Evolutionary conservation across 2,329 filamentous ascomycete genomes (phyloP).

Genomic region (Catunica adiposa): DNA sequence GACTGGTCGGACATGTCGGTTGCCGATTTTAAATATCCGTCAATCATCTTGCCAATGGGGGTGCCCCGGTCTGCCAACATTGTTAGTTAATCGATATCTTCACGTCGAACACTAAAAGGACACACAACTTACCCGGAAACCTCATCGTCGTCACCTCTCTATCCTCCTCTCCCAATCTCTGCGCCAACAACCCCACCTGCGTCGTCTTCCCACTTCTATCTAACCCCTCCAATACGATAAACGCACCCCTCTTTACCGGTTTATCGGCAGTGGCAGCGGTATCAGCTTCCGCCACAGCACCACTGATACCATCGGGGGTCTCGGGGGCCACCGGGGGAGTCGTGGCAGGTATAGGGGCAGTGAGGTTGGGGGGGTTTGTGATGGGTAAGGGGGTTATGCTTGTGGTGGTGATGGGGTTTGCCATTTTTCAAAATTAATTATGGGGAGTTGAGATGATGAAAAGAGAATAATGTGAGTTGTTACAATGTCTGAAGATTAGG

Average conservation of each 20-base stretch:
- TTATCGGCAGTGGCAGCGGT: background rate
- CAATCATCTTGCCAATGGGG: constrained; percentile 73
- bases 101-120: background rate
- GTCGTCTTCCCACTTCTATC: constrained; percentile 88
- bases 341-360: background rate
- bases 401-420: background rate
- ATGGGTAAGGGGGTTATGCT: background rate
- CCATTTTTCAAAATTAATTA: background rate
- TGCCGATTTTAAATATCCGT: constrained; percentile 59
- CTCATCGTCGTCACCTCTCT: constrained; percentile 35
- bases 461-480: no score
- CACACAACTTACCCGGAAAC: constrained; percentile 34
- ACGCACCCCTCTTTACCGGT: constrained; percentile 38
- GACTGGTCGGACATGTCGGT: constrained; percentile 68
- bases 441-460: no score
- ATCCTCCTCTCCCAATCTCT: constrained; percentile 33
- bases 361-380: background rate
- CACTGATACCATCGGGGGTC: background rate
- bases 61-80: constrained; percentile 53
- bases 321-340: background rate
- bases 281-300: background rate
- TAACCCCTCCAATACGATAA: constrained; percentile 76
- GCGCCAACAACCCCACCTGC: constrained; percentile 56
- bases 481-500: no score
- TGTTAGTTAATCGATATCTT: background rate